Evolutionary conservation across 2,329 filamentous ascomycete species (phyloP).

Genomic region (Scedosporium apiospermum): DNA sequence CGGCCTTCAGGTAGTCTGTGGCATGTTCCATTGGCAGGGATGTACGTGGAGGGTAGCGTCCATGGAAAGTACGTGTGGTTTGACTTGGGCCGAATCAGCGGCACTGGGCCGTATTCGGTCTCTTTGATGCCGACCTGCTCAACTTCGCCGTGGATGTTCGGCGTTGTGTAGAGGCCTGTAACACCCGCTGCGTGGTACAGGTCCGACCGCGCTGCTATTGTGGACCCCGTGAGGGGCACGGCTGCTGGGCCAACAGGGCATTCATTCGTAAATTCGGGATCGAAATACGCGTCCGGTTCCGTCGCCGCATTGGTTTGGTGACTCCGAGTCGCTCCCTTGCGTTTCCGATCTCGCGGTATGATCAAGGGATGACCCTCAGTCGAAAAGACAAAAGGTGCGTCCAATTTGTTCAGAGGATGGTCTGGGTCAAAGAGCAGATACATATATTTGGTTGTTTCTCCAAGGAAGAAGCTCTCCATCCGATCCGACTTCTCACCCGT

Average conservation of each 20-base stretch:
- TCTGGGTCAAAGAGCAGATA: constrained; percentile 81
- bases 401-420: constrained; percentile 80
- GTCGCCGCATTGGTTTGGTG: constrained; percentile 9
- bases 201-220: constrained; percentile 68
- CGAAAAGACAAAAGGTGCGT: constrained; percentile 84
- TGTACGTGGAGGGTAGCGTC: constrained; percentile 70
- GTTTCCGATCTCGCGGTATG: constrained; percentile 44
- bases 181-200: constrained; percentile 84
- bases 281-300: constrained; percentile 25
- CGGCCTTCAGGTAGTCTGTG: constrained; percentile 59
- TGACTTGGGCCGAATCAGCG: constrained; percentile 41
- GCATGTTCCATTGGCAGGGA: constrained; percentile 72
- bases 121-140: constrained; percentile 32
- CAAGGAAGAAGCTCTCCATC: constrained; percentile 98
- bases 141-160: constrained; percentile 45
- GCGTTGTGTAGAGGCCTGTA: constrained; percentile 70
- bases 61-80: constrained; percentile 88
- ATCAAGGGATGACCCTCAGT: constrained; percentile 93
- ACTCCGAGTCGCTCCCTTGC: neutral
- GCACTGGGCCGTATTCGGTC: constrained; percentile 31
- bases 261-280: constrained; percentile 41
- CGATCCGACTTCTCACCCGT: constrained; percentile 82
- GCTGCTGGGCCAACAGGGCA: constrained; percentile 56
- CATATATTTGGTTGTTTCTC: constrained; percentile 92
- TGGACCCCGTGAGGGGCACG: constrained; percentile 64